A percentile compares a stretch with the other conserved stretches of the same genome.
Conservation (phyloP, 1,139 yeast species). For the Debaryomyces udenii region DNA sequence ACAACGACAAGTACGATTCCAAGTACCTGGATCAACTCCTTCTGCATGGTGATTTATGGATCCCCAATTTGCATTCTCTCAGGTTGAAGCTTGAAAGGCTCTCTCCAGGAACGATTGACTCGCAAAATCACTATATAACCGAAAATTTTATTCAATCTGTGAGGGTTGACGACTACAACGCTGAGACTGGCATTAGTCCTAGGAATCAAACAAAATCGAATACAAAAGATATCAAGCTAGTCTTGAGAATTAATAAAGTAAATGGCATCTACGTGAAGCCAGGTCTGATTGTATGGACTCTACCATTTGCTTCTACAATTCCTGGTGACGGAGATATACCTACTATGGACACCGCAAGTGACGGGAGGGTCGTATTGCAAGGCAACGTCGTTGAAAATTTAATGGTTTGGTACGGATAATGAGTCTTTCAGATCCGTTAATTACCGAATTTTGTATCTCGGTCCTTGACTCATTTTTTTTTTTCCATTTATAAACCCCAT, state of each 20-base stretch:
- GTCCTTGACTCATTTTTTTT: slow-evolving; percentile 11
- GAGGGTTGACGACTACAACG: slow-evolving; percentile 16
- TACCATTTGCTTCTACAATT: slow-evolving; percentile 23
- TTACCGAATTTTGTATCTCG: slow-evolving; percentile 9
- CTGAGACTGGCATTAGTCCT: slow-evolving; percentile 17
- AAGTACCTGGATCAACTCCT: slow-evolving; percentile 14
- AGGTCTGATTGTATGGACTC: slow-evolving; percentile 34
- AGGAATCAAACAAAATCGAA: slow-evolving; percentile 16
- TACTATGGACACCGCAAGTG: slow-evolving; percentile 24
- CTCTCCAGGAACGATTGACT: slow-evolving; percentile 34
- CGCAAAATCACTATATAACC: slow-evolving; percentile 27
- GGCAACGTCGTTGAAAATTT: slow-evolving; percentile 43
- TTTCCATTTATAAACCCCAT: slow-evolving; percentile 4
- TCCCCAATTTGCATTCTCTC: slow-evolving; percentile 37
- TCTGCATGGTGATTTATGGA: slow-evolving; percentile 34
- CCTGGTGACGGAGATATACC: slow-evolving; percentile 14
- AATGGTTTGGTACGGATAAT: slow-evolving; percentile 26
- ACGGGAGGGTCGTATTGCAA: slow-evolving; percentile 34
- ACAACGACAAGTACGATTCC: slow-evolving; percentile 15
- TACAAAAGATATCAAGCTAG: slow-evolving; percentile 22
- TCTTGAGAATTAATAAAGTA: slow-evolving; percentile 33
- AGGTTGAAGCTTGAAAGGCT: slow-evolving; percentile 44
- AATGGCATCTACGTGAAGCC: slow-evolving; percentile 38
- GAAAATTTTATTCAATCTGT: slow-evolving; percentile 25
- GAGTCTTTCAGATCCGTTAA: slow-evolving; percentile 5